phyloP scores from a whole-genome alignment of 306 rosid species.

The Senna siamea region DNA sequence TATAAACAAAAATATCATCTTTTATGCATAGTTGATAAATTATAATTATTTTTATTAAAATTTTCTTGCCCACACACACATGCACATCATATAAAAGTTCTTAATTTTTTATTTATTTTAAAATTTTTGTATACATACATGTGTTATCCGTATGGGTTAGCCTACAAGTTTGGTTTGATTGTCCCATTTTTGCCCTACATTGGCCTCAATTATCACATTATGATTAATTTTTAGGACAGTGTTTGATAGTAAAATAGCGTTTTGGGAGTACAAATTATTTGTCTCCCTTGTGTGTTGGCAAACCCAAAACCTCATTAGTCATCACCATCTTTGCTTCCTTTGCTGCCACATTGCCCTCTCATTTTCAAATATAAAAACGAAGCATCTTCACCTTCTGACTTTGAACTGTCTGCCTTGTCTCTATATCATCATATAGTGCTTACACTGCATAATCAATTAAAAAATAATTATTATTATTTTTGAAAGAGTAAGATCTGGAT shows the following conservation, averaged over 20 bases:
- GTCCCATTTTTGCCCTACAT: conserved; percentile 45
- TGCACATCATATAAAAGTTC: no score
- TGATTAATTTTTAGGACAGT: no score
- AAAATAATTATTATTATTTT: no score
- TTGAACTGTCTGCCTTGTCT: conserved; percentile 28
- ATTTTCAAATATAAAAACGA: not conserved
- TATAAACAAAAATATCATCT: no score
- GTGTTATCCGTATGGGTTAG: conserved; percentile 44
- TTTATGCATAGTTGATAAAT: no score
- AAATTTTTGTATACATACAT: no score
- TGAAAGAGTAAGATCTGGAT: conserved; percentile 47
- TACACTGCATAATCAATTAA: conserved; percentile 30
- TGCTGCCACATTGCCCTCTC: conserved; percentile 48
- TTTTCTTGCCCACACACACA: no score
- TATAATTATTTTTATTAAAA: no score
- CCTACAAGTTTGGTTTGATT: conserved; percentile 37
- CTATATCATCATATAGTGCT: conserved; percentile 21
- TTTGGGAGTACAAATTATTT: conserved; percentile 33
- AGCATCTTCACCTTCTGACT: not conserved
- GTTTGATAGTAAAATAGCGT: no score
- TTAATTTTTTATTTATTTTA: no score
- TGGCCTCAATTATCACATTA: not conserved
- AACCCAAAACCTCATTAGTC: conserved; percentile 38
- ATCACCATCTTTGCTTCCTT: conserved; percentile 48
- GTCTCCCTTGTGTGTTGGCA: conserved; percentile 32